These are phyloP conservation scores for Botrytis sinoallii DNA, from an alignment of 2,329 filamentous ascomycete genomes.

Conservation along the genomic window DNA sequence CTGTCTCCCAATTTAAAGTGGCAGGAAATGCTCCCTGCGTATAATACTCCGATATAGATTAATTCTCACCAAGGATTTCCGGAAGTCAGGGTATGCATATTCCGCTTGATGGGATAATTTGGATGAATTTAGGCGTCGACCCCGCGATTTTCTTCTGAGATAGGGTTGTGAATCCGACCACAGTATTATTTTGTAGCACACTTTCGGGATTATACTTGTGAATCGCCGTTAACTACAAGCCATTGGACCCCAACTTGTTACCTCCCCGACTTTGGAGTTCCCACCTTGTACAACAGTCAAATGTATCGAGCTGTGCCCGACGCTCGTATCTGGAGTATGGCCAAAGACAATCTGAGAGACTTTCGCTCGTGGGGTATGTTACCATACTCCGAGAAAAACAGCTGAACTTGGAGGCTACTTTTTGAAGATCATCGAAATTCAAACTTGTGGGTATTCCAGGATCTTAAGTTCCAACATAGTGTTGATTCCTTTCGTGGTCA, in stretches of 20 bases:
- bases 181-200: not conserved
- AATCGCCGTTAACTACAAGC: not conserved
- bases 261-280: not conserved
- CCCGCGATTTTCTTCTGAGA: conserved; percentile 2
- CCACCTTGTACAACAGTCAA: not conserved
- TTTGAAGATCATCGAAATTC: not conserved
- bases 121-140: not conserved
- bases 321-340: not conserved
- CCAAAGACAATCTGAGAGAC: not conserved
- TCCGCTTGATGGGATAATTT: not conserved
- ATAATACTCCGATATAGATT: conserved; percentile 9
- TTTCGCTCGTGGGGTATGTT: not conserved
- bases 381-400: not conserved
- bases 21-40: conserved; percentile 11
- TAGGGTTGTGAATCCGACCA: not conserved
- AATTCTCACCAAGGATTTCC: not conserved
- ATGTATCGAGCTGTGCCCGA: not conserved
- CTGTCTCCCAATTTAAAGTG: not conserved
- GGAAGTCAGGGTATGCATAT: conserved; percentile 4
- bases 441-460: not conserved
- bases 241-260: not conserved
- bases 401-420: not conserved
- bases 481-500: not conserved
- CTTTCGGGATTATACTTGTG: not conserved
- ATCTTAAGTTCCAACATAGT: not conserved